Evolutionary conservation across 805 yeast species (phyloP), one percentile per base, ranked within the genome.

Genomic region (Millerozyma acaciae): DNA sequence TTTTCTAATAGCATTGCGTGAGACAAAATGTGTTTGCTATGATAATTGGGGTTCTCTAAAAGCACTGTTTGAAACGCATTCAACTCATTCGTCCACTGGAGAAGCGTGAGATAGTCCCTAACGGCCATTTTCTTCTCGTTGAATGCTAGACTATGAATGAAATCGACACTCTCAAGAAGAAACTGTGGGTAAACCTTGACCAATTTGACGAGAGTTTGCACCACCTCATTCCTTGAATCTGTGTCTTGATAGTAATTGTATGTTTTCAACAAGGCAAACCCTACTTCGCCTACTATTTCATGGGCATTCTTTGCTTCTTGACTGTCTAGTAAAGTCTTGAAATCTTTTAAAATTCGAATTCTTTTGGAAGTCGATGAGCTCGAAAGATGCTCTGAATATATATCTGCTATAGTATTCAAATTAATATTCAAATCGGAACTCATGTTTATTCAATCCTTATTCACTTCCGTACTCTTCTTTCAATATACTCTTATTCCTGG

Each of bases 61-160:
- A n/a, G 6, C 15, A 7, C 26, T 7, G 6, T n/a, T 23, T n/a
- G 13, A n/a, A n/a, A 12, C 8, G 30, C 52, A 40, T 16, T 60
- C 27, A 52, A 75, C 47, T 30, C 52, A 51, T 68, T 65, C 28
- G 66, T 55, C 88, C 89, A 83, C 12, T 67, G 65, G 25, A 83
- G 58, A 16, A 83, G 54, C 18, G 80, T 69, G 42, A 78, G 51
- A 39, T 78, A 61, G 52, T 78, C 85, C 2, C 75, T 61, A 4
- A 71, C 51, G 1, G 90, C 83, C 37, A 71, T 62, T 18, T 42
- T 39, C 10, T 40, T 45, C 2, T 57, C 55, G 14, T 44, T 50
- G 2, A 47, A 39, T 5, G 68, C 48, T 13, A 54, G 44, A 8
- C 51, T 50, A 15, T 53, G 35, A 26, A 78, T 60, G 44, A 63